These are phyloP conservation scores for Solanum hybrid DNA, from an alignment of 305 asterid species.

Conservation along the genomic window DNA sequence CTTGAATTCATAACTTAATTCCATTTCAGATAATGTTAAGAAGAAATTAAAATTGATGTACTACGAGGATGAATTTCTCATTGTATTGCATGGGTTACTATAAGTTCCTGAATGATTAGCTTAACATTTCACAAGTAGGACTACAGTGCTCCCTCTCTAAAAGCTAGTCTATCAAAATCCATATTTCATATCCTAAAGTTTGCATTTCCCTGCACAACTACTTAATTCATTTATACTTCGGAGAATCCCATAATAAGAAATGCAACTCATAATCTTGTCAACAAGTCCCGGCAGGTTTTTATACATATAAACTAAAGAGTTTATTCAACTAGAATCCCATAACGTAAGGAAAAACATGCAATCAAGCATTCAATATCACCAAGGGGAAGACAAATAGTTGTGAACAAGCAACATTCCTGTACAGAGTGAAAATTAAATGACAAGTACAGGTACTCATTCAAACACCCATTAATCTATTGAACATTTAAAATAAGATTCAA, in stretches of 20 bases:
- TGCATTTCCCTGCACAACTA: neutral
- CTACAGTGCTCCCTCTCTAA: neutral
- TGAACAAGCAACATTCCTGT: neutral
- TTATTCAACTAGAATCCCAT: neutral
- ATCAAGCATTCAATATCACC: neutral
- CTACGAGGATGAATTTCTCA: neutral
- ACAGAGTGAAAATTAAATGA: neutral
- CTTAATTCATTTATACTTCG: neutral
- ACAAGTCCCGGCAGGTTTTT: neutral
- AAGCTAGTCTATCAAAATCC: neutral
- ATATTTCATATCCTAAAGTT: neutral
- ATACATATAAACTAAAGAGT: neutral
- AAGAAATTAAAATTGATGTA: neutral
- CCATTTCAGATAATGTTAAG: neutral
- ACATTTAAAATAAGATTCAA: neutral
- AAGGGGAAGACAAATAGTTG: neutral
- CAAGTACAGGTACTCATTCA: neutral
- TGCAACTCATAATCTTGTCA: neutral
- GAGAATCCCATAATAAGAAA: neutral
- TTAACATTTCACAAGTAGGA: neutral
- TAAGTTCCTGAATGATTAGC: neutral
- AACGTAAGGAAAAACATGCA: neutral
- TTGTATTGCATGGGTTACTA: neutral
- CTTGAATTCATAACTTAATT: neutral
- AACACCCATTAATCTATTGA: neutral